These are phyloP conservation scores for Aspergillus piperis DNA, from an alignment of 2,329 filamentous ascomycete genomes.

Conservation along the genomic window DNA sequence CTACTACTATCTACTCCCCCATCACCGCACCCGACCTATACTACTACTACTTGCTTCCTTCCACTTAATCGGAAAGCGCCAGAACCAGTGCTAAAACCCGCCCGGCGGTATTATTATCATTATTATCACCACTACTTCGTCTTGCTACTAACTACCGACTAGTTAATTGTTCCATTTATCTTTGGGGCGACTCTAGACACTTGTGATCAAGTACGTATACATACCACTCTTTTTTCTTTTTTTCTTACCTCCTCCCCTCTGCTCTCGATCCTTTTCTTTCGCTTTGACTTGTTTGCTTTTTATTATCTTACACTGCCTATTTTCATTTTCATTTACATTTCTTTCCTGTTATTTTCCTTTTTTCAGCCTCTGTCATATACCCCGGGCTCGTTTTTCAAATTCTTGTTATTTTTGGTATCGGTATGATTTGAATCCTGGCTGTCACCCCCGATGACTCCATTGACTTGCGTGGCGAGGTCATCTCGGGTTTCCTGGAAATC, in stretches of 20 bases:
- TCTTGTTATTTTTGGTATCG: background rate
- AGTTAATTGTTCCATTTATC: background rate
- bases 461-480: background rate
- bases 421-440: background rate
- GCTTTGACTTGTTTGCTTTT: slow-evolving; percentile 12
- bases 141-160: too few relatives aligned
- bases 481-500: background rate
- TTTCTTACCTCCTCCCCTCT: background rate
- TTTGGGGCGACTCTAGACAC: slow-evolving; percentile 4
- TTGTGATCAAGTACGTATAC: slow-evolving; percentile 15
- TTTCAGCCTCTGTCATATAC: background rate
- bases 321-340: background rate
- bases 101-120: slow-evolving; percentile 11
- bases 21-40: too few relatives aligned
- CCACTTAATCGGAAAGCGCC: slow-evolving; percentile 18
- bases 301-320: slow-evolving; percentile 7
- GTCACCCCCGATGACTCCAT: background rate
- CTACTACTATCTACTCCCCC: background rate
- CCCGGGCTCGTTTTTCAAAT: background rate
- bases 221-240: slow-evolving; percentile 10
- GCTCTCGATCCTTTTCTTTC: background rate
- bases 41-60: slow-evolving; percentile 7
- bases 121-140: background rate
- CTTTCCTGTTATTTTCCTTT: slow-evolving; percentile 3
- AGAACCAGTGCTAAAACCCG: slow-evolving; percentile 15